These are phyloP conservation scores for Solanum corneliomulleri DNA, from an alignment of 257 asterid species.

Conservation along the genomic window DNA sequence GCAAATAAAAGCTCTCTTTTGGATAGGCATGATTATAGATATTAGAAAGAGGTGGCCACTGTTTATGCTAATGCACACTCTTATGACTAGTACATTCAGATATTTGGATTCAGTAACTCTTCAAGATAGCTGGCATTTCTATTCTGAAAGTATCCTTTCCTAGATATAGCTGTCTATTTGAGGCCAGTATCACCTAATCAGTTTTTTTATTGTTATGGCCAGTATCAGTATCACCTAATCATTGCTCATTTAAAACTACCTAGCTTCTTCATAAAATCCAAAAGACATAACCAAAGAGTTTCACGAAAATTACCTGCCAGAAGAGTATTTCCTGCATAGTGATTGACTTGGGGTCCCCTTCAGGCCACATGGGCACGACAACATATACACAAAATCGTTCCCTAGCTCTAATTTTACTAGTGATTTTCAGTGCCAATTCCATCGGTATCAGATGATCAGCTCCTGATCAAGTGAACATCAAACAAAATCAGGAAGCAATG, in stretches of 20 bases:
- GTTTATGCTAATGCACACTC: not conserved
- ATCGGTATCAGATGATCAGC: conserved; percentile 86
- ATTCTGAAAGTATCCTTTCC: not conserved
- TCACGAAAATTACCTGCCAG: conserved; percentile 65
- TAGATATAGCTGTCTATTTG: not conserved
- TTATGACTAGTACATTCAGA: not conserved
- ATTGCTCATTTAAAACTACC: not conserved
- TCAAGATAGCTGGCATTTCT: not conserved
- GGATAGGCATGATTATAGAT: not conserved
- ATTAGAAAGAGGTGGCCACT: not conserved
- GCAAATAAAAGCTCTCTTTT: not conserved
- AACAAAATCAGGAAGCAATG: not conserved
- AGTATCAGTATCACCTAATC: not conserved
- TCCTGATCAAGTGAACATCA: conserved; percentile 23
- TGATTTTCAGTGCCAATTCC: conserved; percentile 69
- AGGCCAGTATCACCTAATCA: not conserved
- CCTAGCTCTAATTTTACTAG: conserved; percentile 64
- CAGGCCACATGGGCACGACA: conserved; percentile 93
- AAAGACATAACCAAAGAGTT: not conserved
- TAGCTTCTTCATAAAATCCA: not conserved
- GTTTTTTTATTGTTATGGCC: not conserved
- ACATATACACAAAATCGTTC: conserved; percentile 76
- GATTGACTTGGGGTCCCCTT: conserved; percentile 71
- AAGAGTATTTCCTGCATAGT: conserved; percentile 83
- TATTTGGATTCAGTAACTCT: not conserved